Evolutionary conservation across 192 early-diverging fungal species (phyloP), one percentile per base, ranked within the genome.

Genomic region (Funneliformis geosporum): DNA sequence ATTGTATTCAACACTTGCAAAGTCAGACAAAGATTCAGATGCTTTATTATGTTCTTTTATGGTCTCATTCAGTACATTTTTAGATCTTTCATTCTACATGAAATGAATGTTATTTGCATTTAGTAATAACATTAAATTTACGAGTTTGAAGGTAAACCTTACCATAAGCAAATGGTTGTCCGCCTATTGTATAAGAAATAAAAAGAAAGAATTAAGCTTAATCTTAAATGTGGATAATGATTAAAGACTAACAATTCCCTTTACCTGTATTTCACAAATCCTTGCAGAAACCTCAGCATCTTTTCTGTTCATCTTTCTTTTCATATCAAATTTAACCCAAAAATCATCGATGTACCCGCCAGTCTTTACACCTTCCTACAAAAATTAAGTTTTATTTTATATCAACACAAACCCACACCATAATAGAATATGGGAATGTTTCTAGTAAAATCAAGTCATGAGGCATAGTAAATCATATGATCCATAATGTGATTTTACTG

Each of bases 331-430:
- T 55, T 73, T 74, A 60, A 60, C 39, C 59, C 59, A 75, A 75
- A 73, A 75, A 75, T 75, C 73, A 75, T 75, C 27, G 21, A 75
- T 75, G 28, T 61, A 75, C 27, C 73, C 28, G 60, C 59, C 59
- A 75, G 73, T n/a, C 39, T 75, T 75, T 60, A 55, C 21, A 73
- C 71, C 71, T 73, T 73, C 71, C 71, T 73, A 73, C 71, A 73
- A 73, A 42, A 73, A 73, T 50, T 67, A 67, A 67, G 59, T 60
- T 60, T 60, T 60, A 60, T 60, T 60, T 60, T 60, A 60, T 60
- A 60, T 5, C 59, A 60, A 60, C n/a, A 23, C 16, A 60, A 60
- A 44, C 2, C 33, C 33, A 33, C 0, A 33, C 33, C 33, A 33
- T 33, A 33, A 33, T 33, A 33, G 2, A 33, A 33, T 33, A n/a